Base-by-base conservation (phyloP, 139 green algal species). In the Micractinium sp. region DNA sequence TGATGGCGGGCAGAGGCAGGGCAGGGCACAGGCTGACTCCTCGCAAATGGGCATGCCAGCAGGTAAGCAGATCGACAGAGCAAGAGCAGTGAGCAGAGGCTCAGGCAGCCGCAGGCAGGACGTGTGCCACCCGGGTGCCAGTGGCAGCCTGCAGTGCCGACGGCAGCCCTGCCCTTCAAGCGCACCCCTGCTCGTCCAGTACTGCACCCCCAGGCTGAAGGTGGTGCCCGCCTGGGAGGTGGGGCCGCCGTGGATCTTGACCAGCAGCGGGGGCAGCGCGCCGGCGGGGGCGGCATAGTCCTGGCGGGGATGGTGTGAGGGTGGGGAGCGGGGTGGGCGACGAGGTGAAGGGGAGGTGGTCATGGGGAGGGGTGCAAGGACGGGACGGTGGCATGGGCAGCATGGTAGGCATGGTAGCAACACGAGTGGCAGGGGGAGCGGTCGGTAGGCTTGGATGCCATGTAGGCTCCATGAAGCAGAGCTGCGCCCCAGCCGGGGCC, bases 191-290 rank as follows among this genome's bases (percentile, higher is more conserved):
- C 89, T 93, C 1, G 95, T 97, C 91, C 91, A 97, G 89, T 95
- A 97, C 83, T 97, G 95, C 41, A 94, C 89, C 23, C 39, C 35
- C 61, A 96, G 89, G 81, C 74, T 91, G 69, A 97, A 93, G 19
- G 87, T 84, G 0, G 92, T 86, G 20, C 63, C 63, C 36, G 93
- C 91, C 47, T 92, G 76, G 13, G 81, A 86, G 31, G 95, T 97
- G 47, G 95, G 95, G 2, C 95, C 95, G 12, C 95, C 94, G 89
- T 97, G 95, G 61, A 92, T 94, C 80, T 94, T 95, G 14, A 97
- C 92, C 85, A 97, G 92, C 87, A 97, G 88, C 29, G 93, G 92
- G 4, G 93, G 91, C 66, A 81, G 81, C 53, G 89, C 69, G 20
- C 94, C 95, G 29, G 79, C 14, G 0, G 81, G 87, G 2, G 73